Percentiles rank a stretch among this genome's conserved stretches.
phyloP scores from a whole-genome alignment of 2,329 filamentous ascomycete species.

The Phialophora macrospora region DNA sequence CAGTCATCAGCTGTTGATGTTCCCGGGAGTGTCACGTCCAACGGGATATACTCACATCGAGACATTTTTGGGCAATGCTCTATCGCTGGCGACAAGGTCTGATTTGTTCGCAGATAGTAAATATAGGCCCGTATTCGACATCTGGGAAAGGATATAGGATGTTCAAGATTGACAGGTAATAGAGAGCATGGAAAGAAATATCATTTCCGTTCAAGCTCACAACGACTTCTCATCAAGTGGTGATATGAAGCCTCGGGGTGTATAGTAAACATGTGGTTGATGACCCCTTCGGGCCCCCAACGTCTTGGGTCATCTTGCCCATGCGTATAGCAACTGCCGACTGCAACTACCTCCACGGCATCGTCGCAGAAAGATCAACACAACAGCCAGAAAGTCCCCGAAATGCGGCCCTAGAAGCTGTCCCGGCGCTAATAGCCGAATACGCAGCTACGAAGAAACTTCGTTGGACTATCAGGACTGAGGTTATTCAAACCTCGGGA shows the following conservation, averaged over 20 bases:
- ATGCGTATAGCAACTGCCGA: constrained; percentile 4
- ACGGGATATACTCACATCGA: not conserved
- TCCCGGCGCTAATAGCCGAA: not conserved
- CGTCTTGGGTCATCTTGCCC: not conserved
- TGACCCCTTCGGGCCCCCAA: not conserved
- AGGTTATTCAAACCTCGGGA: no score
- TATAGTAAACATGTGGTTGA: not conserved
- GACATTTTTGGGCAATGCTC: constrained; percentile 1
- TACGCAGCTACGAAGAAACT: not conserved
- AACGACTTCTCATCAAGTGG: not conserved
- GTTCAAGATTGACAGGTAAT: constrained; percentile 2
- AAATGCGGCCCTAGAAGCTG: constrained; percentile 5
- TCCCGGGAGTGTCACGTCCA: not conserved
- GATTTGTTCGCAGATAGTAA: not conserved
- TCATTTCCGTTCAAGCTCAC: not conserved
- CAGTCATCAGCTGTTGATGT: not conserved
- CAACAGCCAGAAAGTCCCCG: not conserved
- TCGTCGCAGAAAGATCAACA: not conserved
- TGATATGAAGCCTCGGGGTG: not conserved
- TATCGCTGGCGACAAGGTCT: constrained; percentile 3
- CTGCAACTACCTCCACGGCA: not conserved
- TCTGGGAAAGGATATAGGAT: not conserved
- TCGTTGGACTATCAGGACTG: no score
- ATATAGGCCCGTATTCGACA: not conserved
- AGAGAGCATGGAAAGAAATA: not conserved